Evolutionary conservation across 108 stramenopile genomes (phyloP).

Genomic region (Cylindrotheca closterium): DNA sequence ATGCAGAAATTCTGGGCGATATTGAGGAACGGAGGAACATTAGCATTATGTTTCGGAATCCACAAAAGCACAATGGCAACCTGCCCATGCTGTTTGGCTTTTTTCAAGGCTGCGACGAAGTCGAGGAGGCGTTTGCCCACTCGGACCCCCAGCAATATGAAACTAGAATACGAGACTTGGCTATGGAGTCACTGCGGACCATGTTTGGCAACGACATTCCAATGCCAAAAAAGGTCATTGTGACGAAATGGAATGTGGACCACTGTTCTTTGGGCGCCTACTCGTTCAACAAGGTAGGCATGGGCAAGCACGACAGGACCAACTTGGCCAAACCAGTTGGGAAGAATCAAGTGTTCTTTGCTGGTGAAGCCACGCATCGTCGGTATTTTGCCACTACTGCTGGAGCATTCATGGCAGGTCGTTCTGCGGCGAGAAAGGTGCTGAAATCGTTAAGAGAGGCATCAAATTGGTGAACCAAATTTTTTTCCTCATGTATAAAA

Average conservation of each 20-base stretch:
- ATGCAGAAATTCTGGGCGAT: constrained; percentile 20
- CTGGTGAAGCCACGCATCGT: constrained; percentile 36
- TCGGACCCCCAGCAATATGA: constrained; percentile 5
- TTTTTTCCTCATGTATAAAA: too few species aligned
- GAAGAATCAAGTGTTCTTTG: constrained; percentile 25
- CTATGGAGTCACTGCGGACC: constrained; percentile 22
- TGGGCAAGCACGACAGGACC: neutral
- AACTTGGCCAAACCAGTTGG: constrained; percentile 1
- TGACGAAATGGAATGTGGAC: constrained; percentile 40
- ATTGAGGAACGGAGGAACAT: constrained; percentile 19
- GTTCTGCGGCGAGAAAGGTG: constrained; percentile 10
- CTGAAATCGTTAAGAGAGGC: constrained; percentile 19
- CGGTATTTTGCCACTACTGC: constrained; percentile 15
- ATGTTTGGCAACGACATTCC: constrained; percentile 37
- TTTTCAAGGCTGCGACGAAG: constrained; percentile 10
- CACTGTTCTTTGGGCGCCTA: constrained; percentile 33
- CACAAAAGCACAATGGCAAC: constrained; percentile 13
- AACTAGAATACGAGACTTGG: constrained; percentile 33
- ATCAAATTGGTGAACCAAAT: too few species aligned
- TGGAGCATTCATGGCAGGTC: constrained; percentile 21
- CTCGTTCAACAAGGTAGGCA: constrained; percentile 20
- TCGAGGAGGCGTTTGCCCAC: constrained; percentile 19
- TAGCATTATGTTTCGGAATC: constrained; percentile 17
- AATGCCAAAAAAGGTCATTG: constrained; percentile 22
- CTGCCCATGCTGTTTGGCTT: neutral